These are phyloP conservation scores for Colletotrichum australisinense DNA, from an alignment of 2,329 filamentous ascomycete species.

Conservation along the genomic window DNA sequence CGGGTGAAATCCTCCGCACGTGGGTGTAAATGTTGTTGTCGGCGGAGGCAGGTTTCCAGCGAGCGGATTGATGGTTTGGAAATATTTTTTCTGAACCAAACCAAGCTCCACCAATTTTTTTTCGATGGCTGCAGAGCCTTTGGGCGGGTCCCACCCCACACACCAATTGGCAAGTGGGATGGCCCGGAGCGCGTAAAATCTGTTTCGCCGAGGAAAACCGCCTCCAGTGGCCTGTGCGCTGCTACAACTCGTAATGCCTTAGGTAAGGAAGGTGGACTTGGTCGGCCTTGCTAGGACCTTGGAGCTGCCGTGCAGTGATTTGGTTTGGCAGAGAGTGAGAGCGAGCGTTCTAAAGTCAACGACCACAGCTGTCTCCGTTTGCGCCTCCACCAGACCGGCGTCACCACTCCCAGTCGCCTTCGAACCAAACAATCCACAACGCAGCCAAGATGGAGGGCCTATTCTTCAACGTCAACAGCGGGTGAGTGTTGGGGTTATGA, in stretches of 20 bases:
- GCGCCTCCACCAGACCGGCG: conserved; percentile 33
- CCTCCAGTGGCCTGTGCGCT: conserved; percentile 9
- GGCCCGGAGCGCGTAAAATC: conserved; percentile 34
- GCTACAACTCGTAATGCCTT: conserved; percentile 19
- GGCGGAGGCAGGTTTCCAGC: conserved; percentile 45
- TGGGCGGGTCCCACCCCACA: conserved; percentile 21
- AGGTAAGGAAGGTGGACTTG: conserved; percentile 4
- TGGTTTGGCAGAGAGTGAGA: conserved; percentile 1
- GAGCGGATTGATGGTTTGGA: conserved; percentile 45
- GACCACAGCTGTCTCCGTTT: conserved; percentile 29
- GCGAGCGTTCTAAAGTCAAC: conserved; percentile 15
- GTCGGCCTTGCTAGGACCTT: conserved; percentile 22
- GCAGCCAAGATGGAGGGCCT: conserved; percentile 81
- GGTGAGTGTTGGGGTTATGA: conserved; percentile 62
- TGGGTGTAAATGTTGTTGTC: conserved; percentile 49
- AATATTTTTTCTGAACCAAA: conserved; percentile 52
- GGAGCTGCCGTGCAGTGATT: conserved; percentile 26
- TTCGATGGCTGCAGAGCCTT: conserved; percentile 39
- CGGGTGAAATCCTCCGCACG: conserved; percentile 46
- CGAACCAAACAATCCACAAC: conserved; percentile 16
- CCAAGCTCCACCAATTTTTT: conserved; percentile 56
- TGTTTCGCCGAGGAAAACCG: conserved; percentile 19
- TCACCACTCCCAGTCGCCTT: conserved; percentile 16
- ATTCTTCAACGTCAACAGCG: conserved; percentile 94
- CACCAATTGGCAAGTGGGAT: conserved; percentile 36